These are phyloP conservation scores for Suhomyces maxii DNA, from an alignment of 1,139 yeast genomes.

Conservation along the genomic window DNA sequence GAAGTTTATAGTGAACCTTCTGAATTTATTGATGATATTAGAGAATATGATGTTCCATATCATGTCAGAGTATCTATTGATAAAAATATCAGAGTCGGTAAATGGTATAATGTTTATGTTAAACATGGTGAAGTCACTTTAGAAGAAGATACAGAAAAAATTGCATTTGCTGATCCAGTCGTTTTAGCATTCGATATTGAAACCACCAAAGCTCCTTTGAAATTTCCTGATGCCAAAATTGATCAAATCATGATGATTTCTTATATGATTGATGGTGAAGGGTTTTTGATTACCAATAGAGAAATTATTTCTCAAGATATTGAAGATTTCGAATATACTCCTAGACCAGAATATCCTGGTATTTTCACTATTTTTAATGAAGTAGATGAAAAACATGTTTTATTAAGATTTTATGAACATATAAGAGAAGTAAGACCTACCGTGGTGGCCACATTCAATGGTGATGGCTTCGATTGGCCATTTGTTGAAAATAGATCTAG, in stretches of 20 bases:
- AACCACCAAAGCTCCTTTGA: conserved; percentile 94
- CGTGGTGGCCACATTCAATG: conserved; percentile 95
- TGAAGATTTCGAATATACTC: conserved; percentile 96
- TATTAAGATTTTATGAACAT: conserved; percentile 84
- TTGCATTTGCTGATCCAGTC: conserved; percentile 97
- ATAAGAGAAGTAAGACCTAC: conserved; percentile 87
- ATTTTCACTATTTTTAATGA: conserved; percentile 88
- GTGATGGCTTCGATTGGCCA: conserved; percentile 99
- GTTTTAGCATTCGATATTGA: conserved; percentile 97
- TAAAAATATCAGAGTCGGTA: conserved; percentile 81
- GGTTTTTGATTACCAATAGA: conserved; percentile 88
- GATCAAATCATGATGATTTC: conserved; percentile 99
- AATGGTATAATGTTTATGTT: conserved; percentile 87
- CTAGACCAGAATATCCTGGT: conserved; percentile 95
- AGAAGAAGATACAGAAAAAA: conserved; percentile 66
- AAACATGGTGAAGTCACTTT: conserved; percentile 56
- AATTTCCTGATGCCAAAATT: conserved; percentile 89
- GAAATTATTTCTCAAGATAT: conserved; percentile 94
- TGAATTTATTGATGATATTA: conserved; percentile 70
- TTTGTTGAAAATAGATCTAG: conserved; percentile 87
- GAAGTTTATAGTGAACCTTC: conserved; percentile 52
- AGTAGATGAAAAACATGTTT: conserved; percentile 72
- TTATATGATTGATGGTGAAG: conserved; percentile 98
- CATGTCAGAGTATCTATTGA: conserved; percentile 96
- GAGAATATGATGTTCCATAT: conserved; percentile 96